Percentiles rank a stretch among this genome's conserved stretches.
phyloP scores from a whole-genome alignment of 1,139 yeast species.

The Kodamaea fungicola region DNA sequence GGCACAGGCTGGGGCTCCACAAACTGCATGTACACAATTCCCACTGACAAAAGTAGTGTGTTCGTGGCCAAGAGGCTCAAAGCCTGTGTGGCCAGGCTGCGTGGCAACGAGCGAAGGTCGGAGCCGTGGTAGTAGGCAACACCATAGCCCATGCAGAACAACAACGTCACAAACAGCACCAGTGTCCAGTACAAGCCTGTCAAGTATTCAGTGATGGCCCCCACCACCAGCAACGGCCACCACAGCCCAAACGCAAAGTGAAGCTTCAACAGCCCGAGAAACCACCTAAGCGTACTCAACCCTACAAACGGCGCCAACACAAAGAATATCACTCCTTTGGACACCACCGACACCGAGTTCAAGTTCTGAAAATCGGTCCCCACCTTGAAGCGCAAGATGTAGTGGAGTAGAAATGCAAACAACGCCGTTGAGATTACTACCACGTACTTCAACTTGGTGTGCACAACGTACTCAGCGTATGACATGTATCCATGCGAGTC shows the following conservation, averaged over 20 bases:
- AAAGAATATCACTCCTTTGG: conserved; percentile 31
- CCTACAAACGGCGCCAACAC: conserved; percentile 24
- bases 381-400: conserved; percentile 26
- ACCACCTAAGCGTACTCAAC: conserved; percentile 9
- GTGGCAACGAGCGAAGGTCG: conserved; percentile 26
- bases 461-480: conserved; percentile 16
- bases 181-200: conserved; percentile 7
- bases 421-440: conserved; percentile 16
- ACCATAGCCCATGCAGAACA: conserved; percentile 41
- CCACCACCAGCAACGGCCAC: conserved; percentile 3
- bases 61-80: conserved; percentile 10
- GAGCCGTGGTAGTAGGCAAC: conserved; percentile 30
- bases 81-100: conserved; percentile 16
- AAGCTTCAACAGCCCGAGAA: conserved; percentile 18
- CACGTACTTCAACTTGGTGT: conserved; percentile 17
- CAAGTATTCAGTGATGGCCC: conserved; percentile 4
- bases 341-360: conserved; percentile 32
- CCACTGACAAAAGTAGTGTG: neutral
- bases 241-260: conserved; percentile 9
- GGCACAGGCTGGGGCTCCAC: no score
- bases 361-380: conserved; percentile 29
- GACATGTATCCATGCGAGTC: conserved; percentile 30
- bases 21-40: neutral
- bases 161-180: conserved; percentile 16
- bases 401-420: conserved; percentile 23